phyloP scores from a whole-genome alignment of 2,329 filamentous ascomycete species.

The Penicillium brevicompactum region DNA sequence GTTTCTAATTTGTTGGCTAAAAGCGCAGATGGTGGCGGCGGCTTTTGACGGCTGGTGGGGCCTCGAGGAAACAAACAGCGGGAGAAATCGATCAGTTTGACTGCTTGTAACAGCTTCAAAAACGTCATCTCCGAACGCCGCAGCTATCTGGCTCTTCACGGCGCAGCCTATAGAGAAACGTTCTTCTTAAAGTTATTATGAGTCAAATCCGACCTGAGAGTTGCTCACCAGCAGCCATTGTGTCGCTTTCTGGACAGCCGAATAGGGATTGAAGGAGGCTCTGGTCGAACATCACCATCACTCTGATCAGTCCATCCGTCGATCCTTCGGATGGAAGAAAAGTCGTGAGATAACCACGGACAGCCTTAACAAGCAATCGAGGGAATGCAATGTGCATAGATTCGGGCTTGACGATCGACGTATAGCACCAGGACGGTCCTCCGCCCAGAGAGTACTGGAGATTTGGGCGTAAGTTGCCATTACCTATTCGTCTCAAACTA shows the following conservation, averaged over 20 bases:
- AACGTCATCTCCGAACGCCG: neutral
- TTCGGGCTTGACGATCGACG: neutral
- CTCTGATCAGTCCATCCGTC: neutral
- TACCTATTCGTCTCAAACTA: neutral
- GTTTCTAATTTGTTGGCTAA: too few relatives aligned
- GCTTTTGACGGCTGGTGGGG: too few relatives aligned
- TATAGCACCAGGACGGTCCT: neutral
- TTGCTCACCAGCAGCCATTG: neutral
- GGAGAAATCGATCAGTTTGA: too few relatives aligned
- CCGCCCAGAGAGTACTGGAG: neutral
- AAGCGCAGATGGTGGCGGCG: too few relatives aligned
- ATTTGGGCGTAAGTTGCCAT: neutral
- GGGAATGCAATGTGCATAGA: neutral
- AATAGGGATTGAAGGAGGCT: neutral
- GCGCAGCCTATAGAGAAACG: neutral
- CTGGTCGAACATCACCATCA: neutral
- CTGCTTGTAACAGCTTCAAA: neutral
- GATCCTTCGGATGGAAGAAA: neutral
- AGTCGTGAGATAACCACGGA: neutral
- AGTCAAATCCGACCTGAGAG: neutral
- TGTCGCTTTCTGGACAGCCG: neutral
- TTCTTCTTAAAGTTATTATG: neutral
- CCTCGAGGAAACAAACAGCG: too few relatives aligned
- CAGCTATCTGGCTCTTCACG: conserved; percentile 1
- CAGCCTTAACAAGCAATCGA: neutral